Base-by-base conservation (phyloP, 2,329 filamentous ascomycete genomes). In the Xylariaceae sp. region DNA sequence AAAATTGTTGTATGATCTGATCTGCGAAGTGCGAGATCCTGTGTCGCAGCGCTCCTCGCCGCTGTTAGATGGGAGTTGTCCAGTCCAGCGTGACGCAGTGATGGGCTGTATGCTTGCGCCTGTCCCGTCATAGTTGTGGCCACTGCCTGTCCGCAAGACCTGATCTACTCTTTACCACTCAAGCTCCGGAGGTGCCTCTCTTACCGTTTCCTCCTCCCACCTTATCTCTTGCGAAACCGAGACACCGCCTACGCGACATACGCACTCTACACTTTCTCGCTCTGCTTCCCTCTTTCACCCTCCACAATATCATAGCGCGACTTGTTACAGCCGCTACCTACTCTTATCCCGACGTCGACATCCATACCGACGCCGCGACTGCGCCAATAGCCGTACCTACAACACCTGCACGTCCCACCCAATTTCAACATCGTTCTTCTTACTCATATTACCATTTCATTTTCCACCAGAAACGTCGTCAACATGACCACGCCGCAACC, bases 71-170 rank as follows among this genome's bases (percentile, higher is more conserved):
- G 76, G 72, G 74, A 72, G 70, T 70, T 67, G 67, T 68, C 68
- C 67, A 70, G 67, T 69, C 65, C 63, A 68, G 70, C 68, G 71
- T 73, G 71, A 73, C n/a, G n/a, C 73, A 73, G 71, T 73, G 70
- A 73, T 73, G 73, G 77, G 78, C 78, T 74, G 50, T 57, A 53
- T 71, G 69, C 68, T 70, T 73, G 77, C 74, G 69, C 68, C 70
- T 72, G 77, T 73, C 74, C 75, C 8, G 16, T 43, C 15, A 26
- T 30, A 70, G 70, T 58, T 61, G 45, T 53, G 56, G 58, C 60
- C 51, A 61, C 43, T 40, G 45, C 56, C 47, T 51, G 46, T 40
- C 51, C 54, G 12, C 51, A 18, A 16, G 22, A 34, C n/a, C 45
- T 30, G 39, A 19, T 16, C n/a, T n/a, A 22, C 42, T 16, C 5